Evolutionary conservation across 2,329 filamentous ascomycete genomes (phyloP).

Genomic region (Didymella arachidicola): DNA sequence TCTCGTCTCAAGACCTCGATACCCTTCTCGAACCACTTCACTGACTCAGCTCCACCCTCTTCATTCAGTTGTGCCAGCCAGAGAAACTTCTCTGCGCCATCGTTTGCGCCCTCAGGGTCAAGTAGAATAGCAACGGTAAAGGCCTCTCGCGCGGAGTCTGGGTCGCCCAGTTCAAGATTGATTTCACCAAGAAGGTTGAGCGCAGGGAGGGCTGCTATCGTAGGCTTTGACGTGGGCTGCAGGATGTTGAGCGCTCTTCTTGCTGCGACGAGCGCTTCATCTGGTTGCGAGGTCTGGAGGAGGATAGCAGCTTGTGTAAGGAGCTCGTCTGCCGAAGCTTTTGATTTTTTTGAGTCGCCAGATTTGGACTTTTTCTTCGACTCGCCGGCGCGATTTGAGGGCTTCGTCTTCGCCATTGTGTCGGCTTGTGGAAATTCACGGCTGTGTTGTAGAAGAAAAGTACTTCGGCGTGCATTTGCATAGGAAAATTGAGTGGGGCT

Average conservation of each 20-base stretch:
- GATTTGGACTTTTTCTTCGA: conserved; percentile 45
- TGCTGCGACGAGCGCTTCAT: conserved; percentile 64
- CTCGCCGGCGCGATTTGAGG: conserved; percentile 52
- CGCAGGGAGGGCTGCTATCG: conserved; percentile 66
- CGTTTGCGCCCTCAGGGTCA: conserved; percentile 81
- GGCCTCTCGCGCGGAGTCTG: conserved; percentile 74
- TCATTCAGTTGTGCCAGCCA: conserved; percentile 90
- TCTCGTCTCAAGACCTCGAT: conserved; percentile 75
- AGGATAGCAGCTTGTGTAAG: conserved; percentile 64
- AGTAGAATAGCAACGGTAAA: conserved; percentile 77
- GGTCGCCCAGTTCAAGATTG: conserved; percentile 80
- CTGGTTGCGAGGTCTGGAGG: conserved; percentile 65
- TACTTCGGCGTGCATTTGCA: background rate
- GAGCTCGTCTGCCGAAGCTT: conserved; percentile 62
- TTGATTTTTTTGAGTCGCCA: conserved; percentile 54
- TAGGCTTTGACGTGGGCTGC: conserved; percentile 49
- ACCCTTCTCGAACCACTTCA: conserved; percentile 71
- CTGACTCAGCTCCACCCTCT: conserved; percentile 66
- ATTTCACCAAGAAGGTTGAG: conserved; percentile 83
- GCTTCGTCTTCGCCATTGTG: conserved; percentile 62
- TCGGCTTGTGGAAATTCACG: conserved; percentile 9
- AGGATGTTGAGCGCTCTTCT: conserved; percentile 61
- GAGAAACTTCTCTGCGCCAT: conserved; percentile 91
- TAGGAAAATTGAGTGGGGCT: conserved; percentile 5
- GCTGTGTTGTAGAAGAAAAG: conserved; percentile 9